Percentiles rank a stretch among this genome's conserved stretches.
These are phyloP conservation scores for Chrysopogon serrulatus DNA, from an alignment of 176 grass and related monocot genomes.

Conservation along the genomic window DNA sequence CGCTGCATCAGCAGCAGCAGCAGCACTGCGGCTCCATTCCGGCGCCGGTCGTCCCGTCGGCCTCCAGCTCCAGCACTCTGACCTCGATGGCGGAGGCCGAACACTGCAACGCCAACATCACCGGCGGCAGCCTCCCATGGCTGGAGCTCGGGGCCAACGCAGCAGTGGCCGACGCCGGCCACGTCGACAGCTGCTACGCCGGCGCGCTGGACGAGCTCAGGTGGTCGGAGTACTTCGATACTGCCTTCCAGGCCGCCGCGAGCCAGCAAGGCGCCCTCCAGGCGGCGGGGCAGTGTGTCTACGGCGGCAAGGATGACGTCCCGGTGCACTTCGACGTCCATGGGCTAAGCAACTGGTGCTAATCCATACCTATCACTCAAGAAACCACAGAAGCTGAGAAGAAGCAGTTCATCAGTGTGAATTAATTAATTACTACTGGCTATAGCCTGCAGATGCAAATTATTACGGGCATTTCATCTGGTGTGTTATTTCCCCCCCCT, in stretches of 20 bases:
- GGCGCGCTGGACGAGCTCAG: constrained; percentile 46
- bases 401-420: neutral
- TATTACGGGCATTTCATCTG: neutral
- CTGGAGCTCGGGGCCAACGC: constrained; percentile 18
- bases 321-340: constrained; percentile 34
- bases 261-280: constrained; percentile 35
- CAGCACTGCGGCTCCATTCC: constrained; percentile 7
- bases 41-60: neutral
- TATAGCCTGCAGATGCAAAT: neutral
- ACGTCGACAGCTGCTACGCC: constrained; percentile 24
- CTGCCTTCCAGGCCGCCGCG: constrained; percentile 30
- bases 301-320: constrained; percentile 24
- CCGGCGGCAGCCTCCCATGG: constrained; percentile 22
- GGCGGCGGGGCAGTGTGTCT: constrained; percentile 27
- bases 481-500: neutral
- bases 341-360: constrained; percentile 49
- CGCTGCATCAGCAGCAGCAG: constrained; percentile 15
- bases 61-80: constrained; percentile 43
- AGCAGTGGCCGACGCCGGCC: neutral
- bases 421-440: constrained; percentile 1
- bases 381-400: neutral
- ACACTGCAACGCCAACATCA: neutral
- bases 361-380: neutral
- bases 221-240: constrained; percentile 60
- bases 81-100: constrained; percentile 18